Conservation (phyloP, 805 yeast genomes). For the Yarrowia sp. region DNA sequence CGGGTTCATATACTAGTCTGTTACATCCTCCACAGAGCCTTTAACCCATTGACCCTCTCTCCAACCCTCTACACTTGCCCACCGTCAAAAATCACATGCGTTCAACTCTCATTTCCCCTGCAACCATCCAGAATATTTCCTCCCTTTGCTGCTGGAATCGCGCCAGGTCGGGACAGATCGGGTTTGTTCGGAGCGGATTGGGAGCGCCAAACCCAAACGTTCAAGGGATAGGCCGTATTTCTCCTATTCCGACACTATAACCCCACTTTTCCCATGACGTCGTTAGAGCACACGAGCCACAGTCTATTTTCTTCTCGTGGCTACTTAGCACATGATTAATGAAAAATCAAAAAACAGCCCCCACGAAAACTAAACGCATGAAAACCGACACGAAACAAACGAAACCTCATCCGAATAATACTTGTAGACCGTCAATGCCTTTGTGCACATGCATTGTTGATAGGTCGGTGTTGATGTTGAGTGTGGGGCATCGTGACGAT, state of each 20-base stretch:
- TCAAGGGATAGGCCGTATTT: not conserved
- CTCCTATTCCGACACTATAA: not conserved
- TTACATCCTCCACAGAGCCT: too few relatives aligned
- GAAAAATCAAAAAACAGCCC: too few relatives aligned
- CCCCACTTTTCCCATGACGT: not conserved
- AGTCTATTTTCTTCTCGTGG: not conserved
- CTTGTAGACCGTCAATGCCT: too few relatives aligned
- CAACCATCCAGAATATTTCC: constrained; percentile 5
- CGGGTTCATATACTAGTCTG: too few relatives aligned
- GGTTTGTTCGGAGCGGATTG: not conserved
- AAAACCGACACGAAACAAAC: too few relatives aligned
- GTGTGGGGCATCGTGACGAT: not conserved
- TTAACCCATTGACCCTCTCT: not conserved
- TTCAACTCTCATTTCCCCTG: constrained; percentile 5
- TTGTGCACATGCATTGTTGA: too few relatives aligned
- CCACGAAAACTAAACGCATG: too few relatives aligned
- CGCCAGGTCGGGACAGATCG: not conserved
- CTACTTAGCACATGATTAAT: not conserved
- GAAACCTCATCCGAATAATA: too few relatives aligned
- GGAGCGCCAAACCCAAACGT: not conserved
- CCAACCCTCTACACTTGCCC: not conserved
- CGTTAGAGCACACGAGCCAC: not conserved
- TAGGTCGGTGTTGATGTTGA: too few relatives aligned
- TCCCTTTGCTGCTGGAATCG: not conserved
- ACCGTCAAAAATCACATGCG: constrained; percentile 2